These are phyloP conservation scores for Cytospora chrysosperma DNA, from an alignment of 2,329 filamentous ascomycete species.

Conservation along the genomic window DNA sequence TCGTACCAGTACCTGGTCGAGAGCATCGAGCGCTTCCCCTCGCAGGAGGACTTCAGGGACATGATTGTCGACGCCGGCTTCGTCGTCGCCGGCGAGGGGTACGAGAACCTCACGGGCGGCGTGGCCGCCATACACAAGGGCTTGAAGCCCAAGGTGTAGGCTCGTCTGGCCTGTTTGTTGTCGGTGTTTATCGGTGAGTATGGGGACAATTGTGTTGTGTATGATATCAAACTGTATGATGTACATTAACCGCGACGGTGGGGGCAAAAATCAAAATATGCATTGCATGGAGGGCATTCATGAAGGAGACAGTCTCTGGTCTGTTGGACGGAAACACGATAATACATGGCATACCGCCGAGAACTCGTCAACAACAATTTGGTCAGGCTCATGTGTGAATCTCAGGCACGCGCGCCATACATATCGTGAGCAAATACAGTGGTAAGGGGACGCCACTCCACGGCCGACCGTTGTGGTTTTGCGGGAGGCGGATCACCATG, in stretches of 20 bases:
- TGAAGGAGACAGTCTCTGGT: not conserved
- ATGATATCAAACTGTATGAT: not conserved
- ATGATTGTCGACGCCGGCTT: conserved; percentile 89
- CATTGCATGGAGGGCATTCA: not conserved
- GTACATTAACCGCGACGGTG: conserved; percentile 7
- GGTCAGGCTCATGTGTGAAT: too few relatives aligned
- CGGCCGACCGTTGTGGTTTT: too few relatives aligned
- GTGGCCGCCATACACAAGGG: conserved; percentile 97
- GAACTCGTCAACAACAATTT: not conserved
- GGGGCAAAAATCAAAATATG: not conserved
- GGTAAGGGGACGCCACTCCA: too few relatives aligned
- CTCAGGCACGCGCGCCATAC: too few relatives aligned
- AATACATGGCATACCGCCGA: not conserved
- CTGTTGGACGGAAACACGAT: not conserved
- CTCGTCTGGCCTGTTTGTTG: not conserved
- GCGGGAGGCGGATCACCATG: too few relatives aligned
- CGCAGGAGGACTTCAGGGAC: conserved; percentile 75
- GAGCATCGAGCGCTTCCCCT: conserved; percentile 92
- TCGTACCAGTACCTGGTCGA: conserved; percentile 99
- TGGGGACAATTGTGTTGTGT: not conserved
- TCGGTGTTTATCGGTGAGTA: not conserved
- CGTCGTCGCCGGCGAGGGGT: conserved; percentile 75
- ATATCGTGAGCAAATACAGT: too few relatives aligned
- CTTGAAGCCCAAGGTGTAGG: conserved; percentile 66
- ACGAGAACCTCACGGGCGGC: conserved; percentile 86